Base-by-base conservation (phyloP, 495 filamentous ascomycete genomes). In the Xylaria venustula region DNA sequence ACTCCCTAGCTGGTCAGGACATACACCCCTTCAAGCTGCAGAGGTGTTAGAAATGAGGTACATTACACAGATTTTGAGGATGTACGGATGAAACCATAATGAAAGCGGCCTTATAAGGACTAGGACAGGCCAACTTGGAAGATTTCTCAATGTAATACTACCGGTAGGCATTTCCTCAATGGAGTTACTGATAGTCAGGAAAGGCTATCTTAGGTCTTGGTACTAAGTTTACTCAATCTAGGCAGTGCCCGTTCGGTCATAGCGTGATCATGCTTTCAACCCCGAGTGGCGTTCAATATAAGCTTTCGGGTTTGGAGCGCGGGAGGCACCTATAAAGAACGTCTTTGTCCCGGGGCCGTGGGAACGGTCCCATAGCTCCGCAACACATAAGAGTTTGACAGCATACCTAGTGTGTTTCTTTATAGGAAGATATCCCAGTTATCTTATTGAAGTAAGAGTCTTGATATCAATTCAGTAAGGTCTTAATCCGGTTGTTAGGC, bases 1-100 rank as follows among this genome's bases (percentile, higher is more conserved):
- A 50, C 60, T 62, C 12, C 60, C 60, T 14, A 62, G 60, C 37
- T 62, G 60, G 60, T 56, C 52, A 14, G 60, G 60, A 5, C 60
- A 62, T 26, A 62, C 60, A 20, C 60, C 60, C 19, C 52, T 62
- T 25, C 60, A 62, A 45, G 60, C 60, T 34, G 60, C 60, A 4
- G 60, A 62, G 26, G 20, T 47, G 12, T 45, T 46, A 32, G 60
- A 57, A 8, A 45, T 42, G 19, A 56, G 32, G 26, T 62, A 56
- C 25, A 57, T 62, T 54, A 41, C 60, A 25, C 51, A 56, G 51
- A 62, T 62, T 51, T 32, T 62, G 30, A 62, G 60, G 28, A 32
- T 62, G 60, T 55, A 49, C 25, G 60, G 53, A 26, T 62, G 53
- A 61, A n/a, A 20, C 41, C 37, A 58, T 36, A 28, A 47, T 28